Conservation (phyloP, 2,329 filamentous ascomycete species). For the Domatiomyces globalis region DNA sequence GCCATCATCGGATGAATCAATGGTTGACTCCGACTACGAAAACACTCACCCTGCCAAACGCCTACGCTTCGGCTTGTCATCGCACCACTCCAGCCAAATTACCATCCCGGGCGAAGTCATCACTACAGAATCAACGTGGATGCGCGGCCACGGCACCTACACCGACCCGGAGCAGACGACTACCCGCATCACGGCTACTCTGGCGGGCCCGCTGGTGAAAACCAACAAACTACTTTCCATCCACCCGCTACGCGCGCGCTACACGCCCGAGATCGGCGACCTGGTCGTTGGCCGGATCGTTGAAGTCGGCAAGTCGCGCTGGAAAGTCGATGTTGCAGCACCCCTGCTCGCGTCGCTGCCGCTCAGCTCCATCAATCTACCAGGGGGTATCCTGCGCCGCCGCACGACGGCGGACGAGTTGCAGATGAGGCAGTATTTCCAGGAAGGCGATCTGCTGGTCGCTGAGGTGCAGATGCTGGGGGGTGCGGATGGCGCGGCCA, state of each 20-base stretch:
- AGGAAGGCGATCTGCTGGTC: slow-evolving; percentile 83
- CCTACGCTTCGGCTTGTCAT: slow-evolving; percentile 21
- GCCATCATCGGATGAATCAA: slow-evolving; percentile 27
- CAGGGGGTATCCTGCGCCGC: slow-evolving; percentile 79
- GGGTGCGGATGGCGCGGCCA: slow-evolving; percentile 70
- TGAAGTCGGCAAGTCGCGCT: slow-evolving; percentile 83
- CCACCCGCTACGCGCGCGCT: slow-evolving; percentile 75
- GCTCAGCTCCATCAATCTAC: slow-evolving; percentile 82
- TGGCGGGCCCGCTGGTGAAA: slow-evolving; percentile 77
- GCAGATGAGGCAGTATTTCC: slow-evolving; percentile 94
- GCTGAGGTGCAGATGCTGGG: slow-evolving; percentile 79
- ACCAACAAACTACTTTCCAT: slow-evolving; percentile 96
- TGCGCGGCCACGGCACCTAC: slow-evolving; percentile 90
- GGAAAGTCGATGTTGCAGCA: slow-evolving; percentile 88
- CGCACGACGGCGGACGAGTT: slow-evolving; percentile 92
- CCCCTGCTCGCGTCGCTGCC: slow-evolving; percentile 74
- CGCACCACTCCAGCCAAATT: slow-evolving; percentile 33
- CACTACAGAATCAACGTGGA: slow-evolving; percentile 90
- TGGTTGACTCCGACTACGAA: slow-evolving; percentile 26
- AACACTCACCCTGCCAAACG: slow-evolving; percentile 30
- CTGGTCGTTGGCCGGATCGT: slow-evolving; percentile 86
- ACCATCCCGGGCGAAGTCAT: slow-evolving; percentile 82
- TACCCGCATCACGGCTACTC: slow-evolving; percentile 67
- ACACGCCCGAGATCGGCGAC: slow-evolving; percentile 91
- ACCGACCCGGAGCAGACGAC: slow-evolving; percentile 35